Percentiles rank a stretch among this genome's conserved stretches.
These are phyloP conservation scores for Tolypocladium amazonense DNA, from an alignment of 2,329 filamentous ascomycete genomes.

Conservation along the genomic window DNA sequence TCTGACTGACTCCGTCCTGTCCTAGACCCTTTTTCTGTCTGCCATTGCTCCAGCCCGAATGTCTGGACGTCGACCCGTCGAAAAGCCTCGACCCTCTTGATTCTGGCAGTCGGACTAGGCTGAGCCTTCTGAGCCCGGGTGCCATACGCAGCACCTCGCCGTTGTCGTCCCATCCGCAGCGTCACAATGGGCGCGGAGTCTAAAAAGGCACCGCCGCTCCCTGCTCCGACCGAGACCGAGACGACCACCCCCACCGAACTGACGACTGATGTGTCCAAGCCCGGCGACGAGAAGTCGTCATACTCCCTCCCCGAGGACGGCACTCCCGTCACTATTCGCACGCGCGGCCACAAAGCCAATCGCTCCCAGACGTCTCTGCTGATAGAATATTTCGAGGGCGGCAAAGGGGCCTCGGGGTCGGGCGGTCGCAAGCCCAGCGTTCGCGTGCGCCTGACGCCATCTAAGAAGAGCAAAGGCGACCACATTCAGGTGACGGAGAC, in stretches of 20 bases:
- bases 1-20: conserved; percentile 2
- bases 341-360: conserved; percentile 48
- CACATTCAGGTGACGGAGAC: conserved; percentile 82
- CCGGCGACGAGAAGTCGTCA: conserved; percentile 59
- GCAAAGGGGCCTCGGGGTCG: conserved; percentile 47
- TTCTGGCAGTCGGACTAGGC: neutral
- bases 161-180: conserved; percentile 3
- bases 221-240: conserved; percentile 68
- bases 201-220: conserved; percentile 55
- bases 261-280: conserved; percentile 53
- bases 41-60: conserved; percentile 13
- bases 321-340: conserved; percentile 85
- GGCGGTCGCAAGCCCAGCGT: conserved; percentile 71
- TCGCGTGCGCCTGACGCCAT: conserved; percentile 68
- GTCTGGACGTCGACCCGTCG: conserved; percentile 16
- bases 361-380: conserved; percentile 80
- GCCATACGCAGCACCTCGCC: neutral
- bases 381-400: conserved; percentile 90
- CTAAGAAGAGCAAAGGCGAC: conserved; percentile 57
- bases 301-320: conserved; percentile 80
- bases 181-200: conserved; percentile 45
- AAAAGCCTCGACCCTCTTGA: conserved; percentile 4
- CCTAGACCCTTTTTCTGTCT: conserved; percentile 1
- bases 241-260: conserved; percentile 54
- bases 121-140: neutral